Conservation (phyloP, 805 yeast genomes). For the Saccharomyces eubayanus region DNA sequence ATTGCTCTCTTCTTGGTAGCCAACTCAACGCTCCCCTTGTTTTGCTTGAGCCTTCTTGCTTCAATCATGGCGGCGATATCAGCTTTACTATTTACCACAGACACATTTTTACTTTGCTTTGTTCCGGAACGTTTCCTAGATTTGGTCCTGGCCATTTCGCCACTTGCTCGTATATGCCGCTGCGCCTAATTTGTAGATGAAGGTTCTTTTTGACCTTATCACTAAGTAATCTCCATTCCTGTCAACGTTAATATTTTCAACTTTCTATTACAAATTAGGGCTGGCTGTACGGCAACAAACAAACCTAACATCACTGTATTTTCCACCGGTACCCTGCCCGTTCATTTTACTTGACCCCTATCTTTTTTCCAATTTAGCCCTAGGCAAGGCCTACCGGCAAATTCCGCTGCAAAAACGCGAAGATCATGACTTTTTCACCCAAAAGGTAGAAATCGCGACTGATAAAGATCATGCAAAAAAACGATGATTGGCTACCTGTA, state of each 20-base stretch:
- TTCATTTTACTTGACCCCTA: no score
- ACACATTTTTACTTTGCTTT: background rate
- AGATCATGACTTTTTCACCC: background rate
- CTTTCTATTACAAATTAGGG: background rate
- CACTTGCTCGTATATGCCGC: background rate
- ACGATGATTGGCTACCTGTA: background rate
- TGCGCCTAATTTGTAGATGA: background rate
- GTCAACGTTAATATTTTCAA: background rate
- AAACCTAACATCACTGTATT: background rate
- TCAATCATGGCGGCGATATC: conserved; percentile 3
- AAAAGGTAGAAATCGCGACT: background rate
- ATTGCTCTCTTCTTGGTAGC: conserved; percentile 30
- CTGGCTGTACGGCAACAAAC: background rate
- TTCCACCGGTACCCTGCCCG: no score
- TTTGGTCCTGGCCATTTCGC: conserved; percentile 9
- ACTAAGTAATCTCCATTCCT: background rate
- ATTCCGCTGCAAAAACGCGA: background rate
- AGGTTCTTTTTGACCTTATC: background rate
- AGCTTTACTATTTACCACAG: conserved; percentile 1
- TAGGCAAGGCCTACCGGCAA: background rate
- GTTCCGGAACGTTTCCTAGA: conserved; percentile 2
- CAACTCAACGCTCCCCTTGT: background rate
- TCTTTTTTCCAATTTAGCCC: background rate
- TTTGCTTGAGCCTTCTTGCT: background rate
- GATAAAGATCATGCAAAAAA: background rate